phyloP scores from a whole-genome alignment of 2,329 filamentous ascomycete species.

The Orbilia blumenaviensis region DNA sequence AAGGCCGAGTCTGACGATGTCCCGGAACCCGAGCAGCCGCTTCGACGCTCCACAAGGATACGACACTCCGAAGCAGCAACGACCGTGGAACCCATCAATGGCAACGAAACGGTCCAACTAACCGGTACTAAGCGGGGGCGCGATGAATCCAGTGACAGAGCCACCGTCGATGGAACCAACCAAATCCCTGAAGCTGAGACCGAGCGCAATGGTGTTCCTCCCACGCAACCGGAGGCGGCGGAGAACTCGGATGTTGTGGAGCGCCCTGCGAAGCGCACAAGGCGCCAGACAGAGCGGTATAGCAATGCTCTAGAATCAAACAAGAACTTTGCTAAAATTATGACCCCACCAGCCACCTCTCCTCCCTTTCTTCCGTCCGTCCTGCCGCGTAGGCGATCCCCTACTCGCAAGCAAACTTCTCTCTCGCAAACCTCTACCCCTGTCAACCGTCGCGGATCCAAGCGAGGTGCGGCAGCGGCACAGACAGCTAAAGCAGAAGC shows the following conservation, averaged over 20 bases:
- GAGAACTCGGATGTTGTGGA: constrained; percentile 29
- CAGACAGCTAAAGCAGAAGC: no score
- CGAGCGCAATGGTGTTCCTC: constrained; percentile 14
- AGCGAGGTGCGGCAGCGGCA: constrained; percentile 9
- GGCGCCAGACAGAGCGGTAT: constrained; percentile 50
- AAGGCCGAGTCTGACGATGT: background rate
- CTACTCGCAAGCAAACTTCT: constrained; percentile 14
- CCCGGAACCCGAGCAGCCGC: constrained; percentile 16
- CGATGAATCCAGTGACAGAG: constrained; percentile 34
- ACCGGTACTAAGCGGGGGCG: constrained; percentile 38
- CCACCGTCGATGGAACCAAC: constrained; percentile 29
- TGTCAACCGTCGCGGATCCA: constrained; percentile 2
- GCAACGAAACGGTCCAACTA: constrained; percentile 31
- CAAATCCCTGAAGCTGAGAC: constrained; percentile 31
- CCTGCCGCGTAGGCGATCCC: constrained; percentile 45
- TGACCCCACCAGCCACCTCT: constrained; percentile 48
- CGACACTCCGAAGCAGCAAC: constrained; percentile 21
- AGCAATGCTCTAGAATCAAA: constrained; percentile 48
- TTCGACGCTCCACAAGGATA: constrained; percentile 38
- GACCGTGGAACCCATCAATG: background rate
- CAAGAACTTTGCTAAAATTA: constrained; percentile 49
- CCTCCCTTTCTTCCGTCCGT: constrained; percentile 41
- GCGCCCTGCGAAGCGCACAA: constrained; percentile 36
- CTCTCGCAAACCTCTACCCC: constrained; percentile 30
- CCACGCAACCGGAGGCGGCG: background rate